Base-by-base conservation (phyloP, 1,284 basidiomycete genomes). In the Garcileccinum viscosum region DNA sequence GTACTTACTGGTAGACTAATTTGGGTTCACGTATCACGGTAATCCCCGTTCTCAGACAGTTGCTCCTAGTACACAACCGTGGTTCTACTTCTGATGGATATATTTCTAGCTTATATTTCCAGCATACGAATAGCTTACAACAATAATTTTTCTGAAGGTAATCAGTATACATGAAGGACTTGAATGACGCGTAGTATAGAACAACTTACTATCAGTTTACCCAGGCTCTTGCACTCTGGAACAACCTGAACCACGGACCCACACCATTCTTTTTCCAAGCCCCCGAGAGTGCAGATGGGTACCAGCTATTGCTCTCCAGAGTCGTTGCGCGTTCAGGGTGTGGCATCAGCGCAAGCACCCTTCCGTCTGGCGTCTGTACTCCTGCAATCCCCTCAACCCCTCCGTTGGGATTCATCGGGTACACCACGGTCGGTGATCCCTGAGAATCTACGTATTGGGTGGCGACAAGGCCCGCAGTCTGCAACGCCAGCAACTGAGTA, bases 401-500 rank as follows among this genome's bases (percentile, higher is more conserved):
- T 50, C 98, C 97, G 80, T 99, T 99, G 37, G 98, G 97, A 82
- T 99, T 99, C 76, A 92, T 84, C n/a, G 96, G 96, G 80, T 98
- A 98, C 37, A 84, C 77, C 73, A 91, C 88, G 0, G 96, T 95
- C 14, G 91, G 87, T 44, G 77, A 66, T 9, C 93, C 92, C 1
- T 82, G 75, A 15, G 87, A 85, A 81, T 96, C 93, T 69, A 97
- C 88, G 79, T 94, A 98, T 68, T 92, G 90, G 22, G 95, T 77
- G 4, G 91, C 92, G 15, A 93, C 85, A 38, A 94, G 84, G 2
- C 88, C 88, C 27, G 81, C 76, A 11, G 77, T 72, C 69, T 86
- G 84, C 68, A 95, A 79, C 9, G 78, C 75, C 4, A 81, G 78
- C 56, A 82, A 75, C 60, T 86, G 77, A 53, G 72, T 83, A 14